A percentile compares a stretch with the other conserved stretches of the same genome.
Evolutionary conservation across 2,329 filamentous ascomycete genomes (phyloP).

Genomic region (Esteya vermicola): DNA sequence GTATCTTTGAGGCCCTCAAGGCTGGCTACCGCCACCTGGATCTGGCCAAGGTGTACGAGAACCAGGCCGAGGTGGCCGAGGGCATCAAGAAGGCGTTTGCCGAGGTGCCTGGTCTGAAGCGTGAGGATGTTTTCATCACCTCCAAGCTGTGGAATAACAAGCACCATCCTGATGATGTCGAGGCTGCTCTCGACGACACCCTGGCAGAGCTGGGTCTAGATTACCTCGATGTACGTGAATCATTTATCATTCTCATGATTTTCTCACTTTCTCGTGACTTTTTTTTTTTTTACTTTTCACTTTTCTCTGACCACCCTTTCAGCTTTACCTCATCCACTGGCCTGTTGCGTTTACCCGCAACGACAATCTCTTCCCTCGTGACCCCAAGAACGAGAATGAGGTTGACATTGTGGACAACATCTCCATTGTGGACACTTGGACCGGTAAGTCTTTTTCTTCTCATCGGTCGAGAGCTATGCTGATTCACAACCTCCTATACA

Average conservation of each 20-base stretch:
- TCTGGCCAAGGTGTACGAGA: constrained; percentile 26
- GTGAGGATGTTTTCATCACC: constrained; percentile 46
- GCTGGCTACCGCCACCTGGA: constrained; percentile 50
- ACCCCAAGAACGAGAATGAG: not conserved
- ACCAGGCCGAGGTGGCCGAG: constrained; percentile 44
- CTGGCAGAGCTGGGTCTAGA: constrained; percentile 40
- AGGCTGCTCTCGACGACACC: constrained; percentile 39
- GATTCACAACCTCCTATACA: constrained; percentile 36
- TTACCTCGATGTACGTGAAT: constrained; percentile 35
- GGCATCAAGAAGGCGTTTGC: constrained; percentile 32
- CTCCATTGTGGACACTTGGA: constrained; percentile 21
- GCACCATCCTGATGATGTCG: constrained; percentile 46
- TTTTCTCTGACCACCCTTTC: not conserved
- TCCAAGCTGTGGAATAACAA: constrained; percentile 55
- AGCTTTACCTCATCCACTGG: constrained; percentile 52
- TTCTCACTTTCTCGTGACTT: not conserved
- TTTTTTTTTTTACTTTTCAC: not conserved
- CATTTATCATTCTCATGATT: not conserved
- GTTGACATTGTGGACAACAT: constrained; percentile 25
- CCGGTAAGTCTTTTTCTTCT: constrained; percentile 11
- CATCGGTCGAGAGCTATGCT: too few species aligned
- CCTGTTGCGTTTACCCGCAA: constrained; percentile 29
- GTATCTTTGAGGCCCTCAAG: constrained; percentile 51
- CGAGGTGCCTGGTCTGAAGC: constrained; percentile 35
- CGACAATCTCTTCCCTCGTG: not conserved